phyloP scores from a whole-genome alignment of 176 grass and related monocot genomes.

The Cymbopogon citratus region DNA sequence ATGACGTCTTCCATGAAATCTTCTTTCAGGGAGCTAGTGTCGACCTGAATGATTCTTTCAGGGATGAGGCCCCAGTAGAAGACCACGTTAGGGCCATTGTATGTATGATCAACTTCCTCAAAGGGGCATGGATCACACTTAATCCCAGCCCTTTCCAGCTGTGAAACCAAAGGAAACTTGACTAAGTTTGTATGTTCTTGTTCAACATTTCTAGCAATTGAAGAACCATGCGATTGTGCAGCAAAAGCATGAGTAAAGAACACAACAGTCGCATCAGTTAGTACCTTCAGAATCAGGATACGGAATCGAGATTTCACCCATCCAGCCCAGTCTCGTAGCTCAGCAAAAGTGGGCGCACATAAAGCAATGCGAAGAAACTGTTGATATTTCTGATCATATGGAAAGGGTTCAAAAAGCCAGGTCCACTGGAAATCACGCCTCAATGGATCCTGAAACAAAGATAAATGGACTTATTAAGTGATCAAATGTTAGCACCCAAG shows the following conservation, averaged over 20 bases:
- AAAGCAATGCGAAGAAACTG: slow-evolving; percentile 52
- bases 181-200: neutral
- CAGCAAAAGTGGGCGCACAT: slow-evolving; percentile 29
- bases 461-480: neutral
- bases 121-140: slow-evolving; percentile 49
- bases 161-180: slow-evolving; percentile 1
- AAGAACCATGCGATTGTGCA: neutral
- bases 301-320: slow-evolving; percentile 75
- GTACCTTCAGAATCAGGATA: slow-evolving; percentile 57
- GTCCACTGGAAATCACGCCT: slow-evolving; percentile 41
- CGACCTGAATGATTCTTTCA: neutral
- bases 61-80: slow-evolving; percentile 56
- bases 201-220: neutral
- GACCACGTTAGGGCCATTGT: slow-evolving; percentile 35
- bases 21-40: slow-evolving; percentile 24
- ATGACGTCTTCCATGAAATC: slow-evolving; percentile 54
- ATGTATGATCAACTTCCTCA: slow-evolving; percentile 49
- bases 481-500: slow-evolving; percentile 8
- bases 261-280: neutral
- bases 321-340: slow-evolving; percentile 60
- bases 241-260: neutral
- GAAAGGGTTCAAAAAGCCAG: slow-evolving; percentile 52
- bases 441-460: slow-evolving; percentile 37
- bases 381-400: slow-evolving; percentile 33
- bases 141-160: slow-evolving; percentile 44